Percentiles rank a stretch among this genome's conserved stretches.
These are phyloP conservation scores for Fraxinus pennsylvanica DNA, from an alignment of 257 asterid species.

Conservation along the genomic window DNA sequence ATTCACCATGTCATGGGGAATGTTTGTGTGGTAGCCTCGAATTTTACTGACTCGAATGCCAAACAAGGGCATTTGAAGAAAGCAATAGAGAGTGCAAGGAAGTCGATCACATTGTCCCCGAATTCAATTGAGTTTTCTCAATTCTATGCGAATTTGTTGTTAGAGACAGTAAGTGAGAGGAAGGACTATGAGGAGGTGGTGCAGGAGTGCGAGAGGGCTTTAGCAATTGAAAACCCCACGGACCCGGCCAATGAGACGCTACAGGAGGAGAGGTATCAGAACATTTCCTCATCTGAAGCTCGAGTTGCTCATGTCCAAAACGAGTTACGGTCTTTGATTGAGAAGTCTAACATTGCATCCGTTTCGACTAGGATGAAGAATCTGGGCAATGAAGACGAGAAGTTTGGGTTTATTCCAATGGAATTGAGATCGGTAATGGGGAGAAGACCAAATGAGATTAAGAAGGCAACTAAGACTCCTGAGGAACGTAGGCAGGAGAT, in stretches of 20 bases:
- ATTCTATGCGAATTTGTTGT: slow-evolving; percentile 73
- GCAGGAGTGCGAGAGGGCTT: slow-evolving; percentile 76
- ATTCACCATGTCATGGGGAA: slow-evolving; percentile 69
- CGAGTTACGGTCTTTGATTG: slow-evolving; percentile 67
- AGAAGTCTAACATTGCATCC: slow-evolving; percentile 67
- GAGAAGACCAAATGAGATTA: slow-evolving; percentile 50
- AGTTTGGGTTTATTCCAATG: slow-evolving; percentile 71
- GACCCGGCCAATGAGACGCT: slow-evolving; percentile 84
- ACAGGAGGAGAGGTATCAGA: slow-evolving; percentile 64
- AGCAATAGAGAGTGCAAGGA: slow-evolving; percentile 71
- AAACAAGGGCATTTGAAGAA: slow-evolving; percentile 65
- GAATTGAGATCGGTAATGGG: slow-evolving; percentile 48
- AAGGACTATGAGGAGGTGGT: slow-evolving; percentile 76
- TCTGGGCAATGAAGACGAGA: slow-evolving; percentile 62
- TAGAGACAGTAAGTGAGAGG: slow-evolving; percentile 61
- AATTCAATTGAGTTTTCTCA: slow-evolving; percentile 71
- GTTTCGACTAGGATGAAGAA: slow-evolving; percentile 74
- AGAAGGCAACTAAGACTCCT: slow-evolving; percentile 37
- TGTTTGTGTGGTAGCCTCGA: slow-evolving; percentile 57
- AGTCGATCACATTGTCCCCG: slow-evolving; percentile 58
- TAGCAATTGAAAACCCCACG: slow-evolving; percentile 68
- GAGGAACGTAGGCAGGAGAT: slow-evolving; percentile 85
- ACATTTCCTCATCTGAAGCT: slow-evolving; percentile 50
- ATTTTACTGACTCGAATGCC: slow-evolving; percentile 59
- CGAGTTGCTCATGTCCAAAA: slow-evolving; percentile 58